Evolutionary conservation across 1,139 yeast species (phyloP), one percentile per base, ranked within the genome.

Genomic region (Scheffersomyces quercinus): DNA sequence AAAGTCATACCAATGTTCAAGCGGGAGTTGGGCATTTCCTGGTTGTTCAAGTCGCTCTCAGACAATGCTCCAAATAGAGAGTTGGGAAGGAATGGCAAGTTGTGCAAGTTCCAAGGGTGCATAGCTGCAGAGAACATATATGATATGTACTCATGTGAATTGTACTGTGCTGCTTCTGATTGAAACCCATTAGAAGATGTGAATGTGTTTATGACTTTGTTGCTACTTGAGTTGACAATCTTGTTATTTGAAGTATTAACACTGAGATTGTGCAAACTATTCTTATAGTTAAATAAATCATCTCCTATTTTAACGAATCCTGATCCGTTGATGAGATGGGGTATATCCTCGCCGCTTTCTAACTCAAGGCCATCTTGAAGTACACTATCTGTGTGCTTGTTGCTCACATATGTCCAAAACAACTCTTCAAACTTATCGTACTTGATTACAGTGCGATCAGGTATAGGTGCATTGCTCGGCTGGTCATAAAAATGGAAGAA

Each of bases 31-130:
- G 63, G 45, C 11, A 76, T 50, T 40, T 68, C 64, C 42, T 63
- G 56, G 53, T 79, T 74, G 59, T 74, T 73, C 39, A 84, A 30
- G 45, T 73, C 77, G 13, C 43, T 41, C 13, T 67, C 74, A 3
- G 58, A 47, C 7, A 72, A 59, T 0, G 68, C 71, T 0, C 73
- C 70, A 32, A 73, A 56, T 8, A 85, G 55, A 1, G 90, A 82
- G 39, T 79, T 70, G 12, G 82, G 81, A 39, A 74, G 65, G 4
- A 77, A 61, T 0, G 95, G 83, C 12, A 88, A 48, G 53, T 85
- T 84, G 49, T 82, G 81, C 42, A 87, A 64, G 55, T 86, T 86
- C 95, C 96, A 89, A 0, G 86, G 83, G 51, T 73, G 68, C 15
- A 73, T 56, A 1, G 70, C 56, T 5, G 65, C 50, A 28, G 57